Conservation (phyloP, 2,329 filamentous ascomycete species). For the Fusarium irregulare region DNA sequence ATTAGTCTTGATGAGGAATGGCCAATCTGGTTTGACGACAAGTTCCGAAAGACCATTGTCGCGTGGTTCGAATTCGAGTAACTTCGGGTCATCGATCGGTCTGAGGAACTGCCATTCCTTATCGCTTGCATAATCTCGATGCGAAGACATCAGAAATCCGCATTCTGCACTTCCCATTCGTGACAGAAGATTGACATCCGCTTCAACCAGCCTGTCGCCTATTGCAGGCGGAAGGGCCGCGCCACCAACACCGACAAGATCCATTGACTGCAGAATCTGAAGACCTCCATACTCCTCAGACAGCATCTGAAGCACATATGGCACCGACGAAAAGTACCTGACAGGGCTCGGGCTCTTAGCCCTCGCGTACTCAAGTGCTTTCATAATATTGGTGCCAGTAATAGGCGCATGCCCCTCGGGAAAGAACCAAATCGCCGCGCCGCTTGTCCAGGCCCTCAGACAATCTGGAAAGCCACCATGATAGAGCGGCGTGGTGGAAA, state of each 20-base stretch:
- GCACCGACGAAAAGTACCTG: conserved; percentile 71
- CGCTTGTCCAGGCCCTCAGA: conserved; percentile 70
- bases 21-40: conserved; percentile 66
- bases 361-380: conserved; percentile 57
- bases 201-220: conserved; percentile 63
- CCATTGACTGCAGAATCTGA: conserved; percentile 60
- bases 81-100: conserved; percentile 45
- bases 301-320: conserved; percentile 67
- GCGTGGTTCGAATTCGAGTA: conserved; percentile 60
- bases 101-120: conserved; percentile 72
- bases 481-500: conserved; percentile 74
- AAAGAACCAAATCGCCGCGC: conserved; percentile 71
- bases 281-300: conserved; percentile 57
- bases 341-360: conserved; percentile 47
- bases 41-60: conserved; percentile 61
- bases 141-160: conserved; percentile 72
- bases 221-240: conserved; percentile 65
- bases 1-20: conserved; percentile 68
- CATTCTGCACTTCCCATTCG: conserved; percentile 75
- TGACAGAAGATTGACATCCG: conserved; percentile 67
- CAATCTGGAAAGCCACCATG: conserved; percentile 73
- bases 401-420: conserved; percentile 67
- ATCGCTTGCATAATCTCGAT: conserved; percentile 65
- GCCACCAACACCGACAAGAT: conserved; percentile 72
- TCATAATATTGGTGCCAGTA: conserved; percentile 64